Conservation (phyloP, 495 filamentous ascomycete genomes). For the Aspergillus nidulans region DNA sequence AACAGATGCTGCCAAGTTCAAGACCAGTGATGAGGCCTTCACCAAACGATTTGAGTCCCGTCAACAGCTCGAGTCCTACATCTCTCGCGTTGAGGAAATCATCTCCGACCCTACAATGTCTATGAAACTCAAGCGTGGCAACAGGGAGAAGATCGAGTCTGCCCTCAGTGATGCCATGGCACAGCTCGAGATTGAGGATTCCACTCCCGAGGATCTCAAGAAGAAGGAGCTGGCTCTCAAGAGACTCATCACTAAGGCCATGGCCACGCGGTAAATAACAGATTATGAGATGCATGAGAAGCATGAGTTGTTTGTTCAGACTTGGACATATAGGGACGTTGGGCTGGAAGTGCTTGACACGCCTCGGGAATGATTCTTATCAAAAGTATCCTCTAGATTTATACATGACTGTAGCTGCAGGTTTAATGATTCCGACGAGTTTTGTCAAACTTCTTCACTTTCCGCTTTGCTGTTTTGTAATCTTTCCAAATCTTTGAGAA, state of each 20-base stretch:
- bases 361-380: slow-evolving; percentile 13
- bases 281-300: not conserved
- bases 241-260: slow-evolving; percentile 95
- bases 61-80: slow-evolving; percentile 99
- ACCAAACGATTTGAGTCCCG: slow-evolving; percentile 98
- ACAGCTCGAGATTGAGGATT: slow-evolving; percentile 84
- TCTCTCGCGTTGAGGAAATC: slow-evolving; percentile 97
- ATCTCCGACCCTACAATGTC: slow-evolving; percentile 93
- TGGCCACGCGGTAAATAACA: slow-evolving; percentile 71
- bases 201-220: slow-evolving; percentile 89
- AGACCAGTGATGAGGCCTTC: slow-evolving; percentile 94
- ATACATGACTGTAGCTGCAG: slow-evolving; percentile 29
- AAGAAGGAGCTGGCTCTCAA: slow-evolving; percentile 99
- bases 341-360: slow-evolving; percentile 12
- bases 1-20: slow-evolving; percentile 93
- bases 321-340: slow-evolving; percentile 5
- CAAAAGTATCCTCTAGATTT: slow-evolving; percentile 35
- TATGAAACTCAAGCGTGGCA: slow-evolving; percentile 95
- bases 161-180: slow-evolving; percentile 83
- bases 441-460: slow-evolving; percentile 3
- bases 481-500: no score
- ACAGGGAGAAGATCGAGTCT: slow-evolving; percentile 99
- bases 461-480: not conserved
- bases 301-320: not conserved
- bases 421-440: slow-evolving; percentile 36